Evolutionary conservation across 306 rosid species (phyloP).

Genomic region (Cucumis hystrix): DNA sequence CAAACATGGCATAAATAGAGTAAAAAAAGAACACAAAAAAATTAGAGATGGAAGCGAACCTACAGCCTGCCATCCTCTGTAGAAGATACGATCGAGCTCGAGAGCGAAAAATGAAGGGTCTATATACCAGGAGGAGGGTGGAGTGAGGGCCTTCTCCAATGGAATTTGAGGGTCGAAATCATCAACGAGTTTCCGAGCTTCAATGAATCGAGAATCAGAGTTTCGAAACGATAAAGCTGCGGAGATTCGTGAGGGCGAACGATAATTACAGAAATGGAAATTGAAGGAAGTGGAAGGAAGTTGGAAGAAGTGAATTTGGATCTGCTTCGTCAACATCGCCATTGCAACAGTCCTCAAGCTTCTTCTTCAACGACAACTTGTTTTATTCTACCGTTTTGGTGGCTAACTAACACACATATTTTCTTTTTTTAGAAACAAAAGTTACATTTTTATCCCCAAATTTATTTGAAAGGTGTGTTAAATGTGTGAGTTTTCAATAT

Average conservation of each 20-base stretch:
- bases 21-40: background rate
- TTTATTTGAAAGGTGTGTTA: too few species aligned
- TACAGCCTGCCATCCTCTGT: slow-evolving; percentile 73
- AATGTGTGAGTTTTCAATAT: too few species aligned
- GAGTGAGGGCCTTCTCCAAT: slow-evolving; percentile 61
- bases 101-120: slow-evolving; percentile 40
- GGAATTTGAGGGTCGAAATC: slow-evolving; percentile 65
- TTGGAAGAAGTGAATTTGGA: background rate
- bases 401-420: too few species aligned
- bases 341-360: background rate
- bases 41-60: slow-evolving; percentile 30
- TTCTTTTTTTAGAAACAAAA: too few species aligned
- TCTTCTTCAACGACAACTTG: too few species aligned
- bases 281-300: slow-evolving; percentile 7
- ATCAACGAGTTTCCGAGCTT: slow-evolving; percentile 14
- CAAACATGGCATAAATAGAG: background rate
- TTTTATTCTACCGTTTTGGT: too few species aligned
- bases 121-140: slow-evolving; percentile 82
- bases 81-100: slow-evolving; percentile 64
- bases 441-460: too few species aligned
- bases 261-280: slow-evolving; percentile 10
- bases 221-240: slow-evolving; percentile 12
- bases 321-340: slow-evolving; percentile 5
- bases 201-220: background rate
- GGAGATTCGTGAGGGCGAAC: background rate